Conservation (phyloP, 768 basidiomycete species). For the Trametes punicea region DNA sequence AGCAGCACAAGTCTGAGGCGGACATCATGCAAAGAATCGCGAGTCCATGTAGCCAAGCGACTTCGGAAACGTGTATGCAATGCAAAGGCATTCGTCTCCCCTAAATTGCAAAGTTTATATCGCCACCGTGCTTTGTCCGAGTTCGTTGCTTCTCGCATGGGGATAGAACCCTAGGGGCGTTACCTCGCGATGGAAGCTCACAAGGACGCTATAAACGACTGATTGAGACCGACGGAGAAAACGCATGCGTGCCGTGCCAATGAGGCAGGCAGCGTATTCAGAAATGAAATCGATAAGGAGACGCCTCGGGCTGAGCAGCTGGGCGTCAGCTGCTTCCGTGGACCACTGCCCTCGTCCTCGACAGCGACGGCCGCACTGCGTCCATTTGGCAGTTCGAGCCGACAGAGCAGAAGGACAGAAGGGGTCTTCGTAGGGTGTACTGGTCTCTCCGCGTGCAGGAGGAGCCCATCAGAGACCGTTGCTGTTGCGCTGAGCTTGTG, state of each 20-base stretch:
- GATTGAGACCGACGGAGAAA: background rate
- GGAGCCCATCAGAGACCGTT: constrained; percentile 11
- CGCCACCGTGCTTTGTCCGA: background rate
- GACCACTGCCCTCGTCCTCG: background rate
- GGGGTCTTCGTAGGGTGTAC: background rate
- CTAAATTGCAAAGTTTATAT: background rate
- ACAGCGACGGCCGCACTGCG: constrained; percentile 8
- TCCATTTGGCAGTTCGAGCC: background rate
- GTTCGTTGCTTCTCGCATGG: background rate
- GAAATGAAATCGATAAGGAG: constrained; percentile 20
- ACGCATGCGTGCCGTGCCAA: background rate
- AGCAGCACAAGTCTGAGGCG: no score
- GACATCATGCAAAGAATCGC: no score
- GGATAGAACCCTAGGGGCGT: background rate
- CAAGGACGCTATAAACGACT: background rate
- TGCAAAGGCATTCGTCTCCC: no score
- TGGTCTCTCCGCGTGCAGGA: no score
- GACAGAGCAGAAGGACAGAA: background rate
- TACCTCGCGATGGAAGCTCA: background rate
- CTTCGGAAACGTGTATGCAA: no score
- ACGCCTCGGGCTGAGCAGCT: background rate
- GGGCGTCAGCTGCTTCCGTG: constrained; percentile 1
- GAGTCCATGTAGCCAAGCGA: background rate
- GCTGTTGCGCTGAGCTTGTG: constrained; percentile 4
- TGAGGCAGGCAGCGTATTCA: background rate